Conservation (phyloP, 345 rosid species). For the Acer saccharum region DNA sequence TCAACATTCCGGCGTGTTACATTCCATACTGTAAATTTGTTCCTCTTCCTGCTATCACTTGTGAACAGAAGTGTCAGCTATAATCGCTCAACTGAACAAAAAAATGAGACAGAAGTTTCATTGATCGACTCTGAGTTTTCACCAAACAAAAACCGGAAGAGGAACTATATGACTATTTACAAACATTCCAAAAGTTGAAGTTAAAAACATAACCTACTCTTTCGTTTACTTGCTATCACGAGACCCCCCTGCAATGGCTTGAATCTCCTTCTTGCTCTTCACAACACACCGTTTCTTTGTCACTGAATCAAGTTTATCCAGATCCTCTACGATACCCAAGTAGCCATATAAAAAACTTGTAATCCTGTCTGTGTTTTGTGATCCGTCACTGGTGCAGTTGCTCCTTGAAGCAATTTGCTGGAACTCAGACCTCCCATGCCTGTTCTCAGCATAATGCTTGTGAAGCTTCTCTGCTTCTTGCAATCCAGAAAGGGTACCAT, state of each 20-base stretch:
- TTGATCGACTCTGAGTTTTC: background rate
- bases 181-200: constrained; percentile 1
- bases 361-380: constrained; percentile 16
- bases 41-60: background rate
- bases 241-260: constrained; percentile 29
- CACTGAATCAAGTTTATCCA: constrained; percentile 46
- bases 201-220: background rate
- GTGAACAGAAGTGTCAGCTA: background rate
- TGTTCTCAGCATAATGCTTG: constrained; percentile 30
- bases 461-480: constrained; percentile 52
- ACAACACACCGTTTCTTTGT: constrained; percentile 39
- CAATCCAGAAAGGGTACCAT: constrained; percentile 46
- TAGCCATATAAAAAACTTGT: constrained; percentile 42
- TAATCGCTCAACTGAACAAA: too few relatives aligned
- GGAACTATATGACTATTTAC: background rate
- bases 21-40: background rate
- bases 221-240: background rate
- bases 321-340: constrained; percentile 49
- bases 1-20: background rate
- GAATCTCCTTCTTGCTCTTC: constrained; percentile 50
- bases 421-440: constrained; percentile 45
- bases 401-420: constrained; percentile 14
- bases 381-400: constrained; percentile 5
- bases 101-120: background rate
- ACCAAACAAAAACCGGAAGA: background rate